These are phyloP conservation scores for Pholiota microspora DNA, from an alignment of 768 basidiomycete species.

Conservation along the genomic window DNA sequence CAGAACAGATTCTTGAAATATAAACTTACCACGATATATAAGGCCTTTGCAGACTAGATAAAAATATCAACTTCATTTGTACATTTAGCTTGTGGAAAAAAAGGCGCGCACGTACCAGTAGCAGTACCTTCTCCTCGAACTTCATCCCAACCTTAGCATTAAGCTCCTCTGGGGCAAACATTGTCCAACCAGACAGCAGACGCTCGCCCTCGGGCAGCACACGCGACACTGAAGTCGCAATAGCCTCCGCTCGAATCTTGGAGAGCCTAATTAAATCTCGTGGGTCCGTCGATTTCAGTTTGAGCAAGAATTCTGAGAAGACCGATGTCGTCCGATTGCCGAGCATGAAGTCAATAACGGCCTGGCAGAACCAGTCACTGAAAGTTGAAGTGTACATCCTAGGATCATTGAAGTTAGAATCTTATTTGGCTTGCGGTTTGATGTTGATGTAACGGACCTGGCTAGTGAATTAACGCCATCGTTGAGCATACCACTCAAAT, in stretches of 20 bases:
- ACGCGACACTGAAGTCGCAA: slow-evolving; percentile 81
- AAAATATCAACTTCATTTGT: background rate
- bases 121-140: slow-evolving; percentile 92
- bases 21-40: slow-evolving; percentile 74
- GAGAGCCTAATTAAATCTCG: slow-evolving; percentile 85
- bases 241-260: slow-evolving; percentile 87
- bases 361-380: slow-evolving; percentile 96
- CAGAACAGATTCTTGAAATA: background rate
- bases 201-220: slow-evolving; percentile 77
- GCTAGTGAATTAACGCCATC: slow-evolving; percentile 95
- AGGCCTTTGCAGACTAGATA: slow-evolving; percentile 42
- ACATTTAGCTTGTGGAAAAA: background rate
- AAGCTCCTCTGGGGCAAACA: slow-evolving; percentile 80
- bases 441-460: slow-evolving; percentile 37
- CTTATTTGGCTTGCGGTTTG: background rate
- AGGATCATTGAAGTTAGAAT: background rate
- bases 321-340: slow-evolving; percentile 85
- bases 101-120: slow-evolving; percentile 59
- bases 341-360: slow-evolving; percentile 90
- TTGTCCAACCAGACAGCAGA: slow-evolving; percentile 84
- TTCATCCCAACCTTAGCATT: slow-evolving; percentile 71
- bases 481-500: slow-evolving; percentile 87
- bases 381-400: slow-evolving; percentile 89
- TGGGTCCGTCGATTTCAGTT: slow-evolving; percentile 89
- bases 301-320: slow-evolving; percentile 91